Evolutionary conservation across 768 basidiomycete species (phyloP), one percentile per base, ranked within the genome.

Genomic region (Tulasnella sp.): DNA sequence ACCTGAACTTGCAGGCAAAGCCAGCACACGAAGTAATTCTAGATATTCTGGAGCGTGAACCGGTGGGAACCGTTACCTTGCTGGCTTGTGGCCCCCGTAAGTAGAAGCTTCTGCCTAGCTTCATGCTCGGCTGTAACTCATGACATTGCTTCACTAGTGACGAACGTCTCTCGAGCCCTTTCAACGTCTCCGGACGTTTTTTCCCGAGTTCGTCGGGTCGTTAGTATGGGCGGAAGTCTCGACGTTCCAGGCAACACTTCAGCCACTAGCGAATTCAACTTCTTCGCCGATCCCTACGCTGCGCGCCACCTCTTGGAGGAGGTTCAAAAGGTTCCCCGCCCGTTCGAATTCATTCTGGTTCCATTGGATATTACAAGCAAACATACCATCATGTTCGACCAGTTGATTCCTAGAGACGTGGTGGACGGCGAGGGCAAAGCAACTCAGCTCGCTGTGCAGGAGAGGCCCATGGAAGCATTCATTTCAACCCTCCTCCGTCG

Each of bases 231-330:
- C 8, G 88, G 87, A 9, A 86, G 87, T 0, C 81, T 89, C 37
- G 87, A 88, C 50, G 85, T 85, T 24, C 87, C 88, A 0, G 88
- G 88, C 2, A 89, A 88, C 82, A 88, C 88, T 2, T 85, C 86
- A 20, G 85, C 87, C 6, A 80, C 81, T 0, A 85, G 86, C 73
- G 88, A 88, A 80, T 88, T 88, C 85, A 88, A 88, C 84, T 82
- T 84, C 58, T 86, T 83, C 76, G 86, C 86, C n/a, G 86, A 86
- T 60, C 84, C 84, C 1, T 87, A 84, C 82, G 87, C 88, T 7
- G 88, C 86, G 0, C 75, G 84, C 0, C 81, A 84, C 31, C 78
- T 89, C 75, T 81, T 85, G 64, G 50, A 76, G 18, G 83, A 86
- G 78, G 81, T 83, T 16, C 83, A 83, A 12, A 77, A n/a, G 54